Base-by-base conservation (phyloP, 75 land plant species). In the Picea glauca region DNA sequence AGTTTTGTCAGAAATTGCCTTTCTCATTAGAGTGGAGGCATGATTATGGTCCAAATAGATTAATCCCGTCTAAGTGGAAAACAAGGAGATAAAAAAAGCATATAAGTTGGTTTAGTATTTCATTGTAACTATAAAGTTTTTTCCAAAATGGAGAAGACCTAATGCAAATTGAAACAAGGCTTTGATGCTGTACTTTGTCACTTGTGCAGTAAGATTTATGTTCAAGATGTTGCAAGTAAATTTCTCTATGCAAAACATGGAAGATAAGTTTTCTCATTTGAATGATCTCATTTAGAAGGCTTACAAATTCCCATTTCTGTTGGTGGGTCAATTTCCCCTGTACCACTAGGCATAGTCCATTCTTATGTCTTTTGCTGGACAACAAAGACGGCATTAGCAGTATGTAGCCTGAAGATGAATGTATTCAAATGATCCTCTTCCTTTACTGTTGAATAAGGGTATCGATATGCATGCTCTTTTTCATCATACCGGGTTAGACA, bases 61-160 rank as follows among this genome's bases (percentile, higher is more conserved):
- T 63, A 57, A 20, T 76, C 33, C 26, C 8, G 68, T 76, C 38
- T 31, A 68, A 76, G 66, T 76, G 67, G 30, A 61, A 60, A 62
- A 32, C 58, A 5, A 31, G 30, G 7, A 17, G 77, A 18, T 75
- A 14, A 31, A 54, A 9, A 57, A 11, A 23, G 21, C 11, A 31
- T 26, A 56, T 30, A n/a, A 30, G 17, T 76, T 76, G 20, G 70
- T 63, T 13, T 60, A 30, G 61, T 1, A 60, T 78, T 74, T 46
- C 43, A 70, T n/a, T 70, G 13, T 5, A 9, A 63, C 38, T 26
- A 33, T 26, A 58, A 58, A 75, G 18, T 35, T 58, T 31, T 23
- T 6, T 18, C 63, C n/a, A 17, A 56, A 76, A 76, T 63, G 33
- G 40, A 31, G 77, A 74, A 54, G 26, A 64, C 21, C 62, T 30